phyloP scores from a whole-genome alignment of 2,329 filamentous ascomycete species.

The Ophiostoma sp. region DNA sequence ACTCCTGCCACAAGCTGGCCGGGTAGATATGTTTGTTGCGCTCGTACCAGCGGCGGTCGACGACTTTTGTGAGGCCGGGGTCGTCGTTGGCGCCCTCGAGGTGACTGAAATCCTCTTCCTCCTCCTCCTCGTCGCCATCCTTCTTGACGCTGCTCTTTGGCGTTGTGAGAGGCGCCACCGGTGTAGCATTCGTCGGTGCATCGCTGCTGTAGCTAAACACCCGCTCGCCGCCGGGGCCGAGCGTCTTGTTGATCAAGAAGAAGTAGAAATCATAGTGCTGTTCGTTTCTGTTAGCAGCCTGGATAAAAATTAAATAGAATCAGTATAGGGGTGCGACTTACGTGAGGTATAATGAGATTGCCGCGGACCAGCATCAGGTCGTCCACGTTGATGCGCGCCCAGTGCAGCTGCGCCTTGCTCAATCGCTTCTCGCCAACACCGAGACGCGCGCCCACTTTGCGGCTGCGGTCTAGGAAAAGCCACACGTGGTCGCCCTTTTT shows the following conservation, averaged over 20 bases:
- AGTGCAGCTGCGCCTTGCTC: conserved; percentile 71
- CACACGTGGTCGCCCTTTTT: conserved; percentile 93
- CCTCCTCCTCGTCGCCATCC: conserved; percentile 6
- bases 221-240: conserved; percentile 67
- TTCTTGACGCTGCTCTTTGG: conserved; percentile 25
- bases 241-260: conserved; percentile 86
- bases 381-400: conserved; percentile 92
- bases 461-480: conserved; percentile 87
- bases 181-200: conserved; percentile 38
- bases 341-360: conserved; percentile 90
- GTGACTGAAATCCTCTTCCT: conserved; percentile 46
- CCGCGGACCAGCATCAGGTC: conserved; percentile 91
- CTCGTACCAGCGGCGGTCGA: conserved; percentile 96
- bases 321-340: conserved; percentile 49
- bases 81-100: conserved; percentile 79
- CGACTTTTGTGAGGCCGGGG: conserved; percentile 82
- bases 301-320: neutral
- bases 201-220: conserved; percentile 75
- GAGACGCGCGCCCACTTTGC: conserved; percentile 84
- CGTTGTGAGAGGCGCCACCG: conserved; percentile 11
- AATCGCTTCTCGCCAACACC: conserved; percentile 68
- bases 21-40: conserved; percentile 98
- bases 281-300: conserved; percentile 22
- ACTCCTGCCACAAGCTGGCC: conserved; percentile 92
- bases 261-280: conserved; percentile 98